These are phyloP conservation scores for Rugosomyces carneus DNA, from an alignment of 1,284 basidiomycete genomes.

Conservation along the genomic window DNA sequence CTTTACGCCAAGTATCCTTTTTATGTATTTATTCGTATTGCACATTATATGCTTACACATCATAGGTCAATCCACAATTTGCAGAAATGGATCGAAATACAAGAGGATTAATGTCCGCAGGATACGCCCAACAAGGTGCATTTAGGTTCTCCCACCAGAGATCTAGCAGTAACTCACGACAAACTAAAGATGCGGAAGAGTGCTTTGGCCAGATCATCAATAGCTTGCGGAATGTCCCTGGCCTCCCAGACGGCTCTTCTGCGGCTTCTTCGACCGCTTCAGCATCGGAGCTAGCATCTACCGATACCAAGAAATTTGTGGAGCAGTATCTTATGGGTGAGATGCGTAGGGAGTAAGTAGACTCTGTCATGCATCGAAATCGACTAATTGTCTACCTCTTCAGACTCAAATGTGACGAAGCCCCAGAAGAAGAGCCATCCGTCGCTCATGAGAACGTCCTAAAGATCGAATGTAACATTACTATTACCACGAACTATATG, in stretches of 20 bases:
- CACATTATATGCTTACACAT: neutral
- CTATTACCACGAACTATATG: constrained; percentile 83
- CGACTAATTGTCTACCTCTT: constrained; percentile 5
- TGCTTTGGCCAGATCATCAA: constrained; percentile 87
- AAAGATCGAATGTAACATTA: constrained; percentile 94
- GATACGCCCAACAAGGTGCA: constrained; percentile 85
- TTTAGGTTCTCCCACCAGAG: neutral
- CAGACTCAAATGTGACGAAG: constrained; percentile 77
- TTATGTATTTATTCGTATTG: neutral
- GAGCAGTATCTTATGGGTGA: constrained; percentile 84
- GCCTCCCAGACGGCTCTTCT: constrained; percentile 22
- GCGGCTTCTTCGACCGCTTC: too few species aligned
- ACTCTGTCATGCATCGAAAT: neutral
- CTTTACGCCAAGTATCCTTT: constrained; percentile 67
- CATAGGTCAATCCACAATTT: constrained; percentile 83
- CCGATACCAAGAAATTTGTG: constrained; percentile 54
- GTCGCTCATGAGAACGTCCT: constrained; percentile 69
- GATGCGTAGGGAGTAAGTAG: constrained; percentile 74
- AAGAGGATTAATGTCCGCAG: constrained; percentile 36
- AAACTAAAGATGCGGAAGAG: constrained; percentile 82
- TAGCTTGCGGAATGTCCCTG: constrained; percentile 63
- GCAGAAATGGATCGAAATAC: constrained; percentile 62
- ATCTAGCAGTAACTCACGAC: neutral
- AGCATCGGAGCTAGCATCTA: constrained; percentile 9
- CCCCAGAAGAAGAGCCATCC: constrained; percentile 71